Percentiles rank a stretch among this genome's conserved stretches.
Evolutionary conservation across 2,329 filamentous ascomycete species (phyloP).

Genomic region (Microdochium paspali): DNA sequence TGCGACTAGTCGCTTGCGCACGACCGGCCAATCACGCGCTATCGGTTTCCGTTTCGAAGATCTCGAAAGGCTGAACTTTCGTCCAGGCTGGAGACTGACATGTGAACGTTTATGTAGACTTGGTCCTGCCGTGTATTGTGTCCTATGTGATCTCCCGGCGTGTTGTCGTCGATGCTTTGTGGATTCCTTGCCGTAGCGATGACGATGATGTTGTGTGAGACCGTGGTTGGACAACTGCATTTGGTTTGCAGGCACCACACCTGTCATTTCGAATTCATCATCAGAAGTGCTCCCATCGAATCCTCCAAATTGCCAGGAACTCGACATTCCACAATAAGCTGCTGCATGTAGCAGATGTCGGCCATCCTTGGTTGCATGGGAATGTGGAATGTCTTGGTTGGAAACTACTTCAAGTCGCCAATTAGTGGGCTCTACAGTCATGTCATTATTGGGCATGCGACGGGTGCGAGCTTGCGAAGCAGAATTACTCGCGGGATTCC

Average conservation of each 20-base stretch:
- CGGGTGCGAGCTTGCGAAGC: too few relatives aligned
- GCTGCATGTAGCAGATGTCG: neutral
- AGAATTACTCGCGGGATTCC: too few relatives aligned
- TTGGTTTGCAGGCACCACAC: constrained; percentile 1
- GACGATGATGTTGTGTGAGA: constrained; percentile 10
- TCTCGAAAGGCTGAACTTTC: constrained; percentile 41
- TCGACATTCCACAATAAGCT: constrained; percentile 11
- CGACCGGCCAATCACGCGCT: constrained; percentile 61
- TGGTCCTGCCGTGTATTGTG: constrained; percentile 9
- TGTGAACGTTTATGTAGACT: constrained; percentile 41
- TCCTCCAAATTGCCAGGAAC: constrained; percentile 14
- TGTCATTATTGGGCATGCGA: neutral
- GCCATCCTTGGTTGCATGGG: neutral
- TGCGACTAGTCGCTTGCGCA: constrained; percentile 60
- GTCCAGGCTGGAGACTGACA: constrained; percentile 39
- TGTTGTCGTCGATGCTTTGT: constrained; percentile 7
- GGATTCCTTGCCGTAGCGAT: constrained; percentile 14
- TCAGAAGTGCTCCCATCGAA: constrained; percentile 19
- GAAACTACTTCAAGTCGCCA: too few relatives aligned
- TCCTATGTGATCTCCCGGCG: neutral
- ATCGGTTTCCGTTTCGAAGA: constrained; percentile 54
- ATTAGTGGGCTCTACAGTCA: too few relatives aligned
- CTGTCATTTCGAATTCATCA: constrained; percentile 13
- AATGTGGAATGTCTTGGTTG: too few relatives aligned
- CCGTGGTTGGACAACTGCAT: constrained; percentile 12